phyloP scores from a whole-genome alignment of 192 early-diverging fungal species.

The Phlyctochytrium arcticum region DNA sequence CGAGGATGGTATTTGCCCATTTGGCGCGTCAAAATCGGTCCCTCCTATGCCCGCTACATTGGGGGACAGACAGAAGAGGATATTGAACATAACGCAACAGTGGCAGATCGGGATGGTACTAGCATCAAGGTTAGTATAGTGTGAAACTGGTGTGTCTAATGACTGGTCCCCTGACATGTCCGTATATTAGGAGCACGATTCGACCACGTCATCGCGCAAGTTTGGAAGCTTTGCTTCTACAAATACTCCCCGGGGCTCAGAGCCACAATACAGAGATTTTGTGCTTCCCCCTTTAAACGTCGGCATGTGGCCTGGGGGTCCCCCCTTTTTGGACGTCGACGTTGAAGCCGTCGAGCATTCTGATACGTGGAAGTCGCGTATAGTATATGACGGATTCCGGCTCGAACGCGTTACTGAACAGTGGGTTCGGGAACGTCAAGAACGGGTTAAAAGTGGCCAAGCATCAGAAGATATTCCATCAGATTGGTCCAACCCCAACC shows the following conservation, averaged over 20 bases:
- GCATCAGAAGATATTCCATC: no score
- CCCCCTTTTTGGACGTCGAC: not conserved
- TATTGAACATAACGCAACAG: not conserved
- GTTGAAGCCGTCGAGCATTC: conserved; percentile 14
- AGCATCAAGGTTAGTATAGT: not conserved
- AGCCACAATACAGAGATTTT: conserved; percentile 3
- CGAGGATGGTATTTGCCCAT: conserved; percentile 17
- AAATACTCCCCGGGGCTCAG: not conserved
- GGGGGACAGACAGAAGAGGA: not conserved
- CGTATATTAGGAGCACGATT: not conserved
- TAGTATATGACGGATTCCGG: conserved; percentile 9
- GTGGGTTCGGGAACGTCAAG: no score
- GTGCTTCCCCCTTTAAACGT: conserved; percentile 7
- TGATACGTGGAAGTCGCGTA: conserved; percentile 2
- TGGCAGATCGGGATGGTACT: not conserved
- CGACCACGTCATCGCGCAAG: not conserved
- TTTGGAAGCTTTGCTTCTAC: not conserved
- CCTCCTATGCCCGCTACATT: no score
- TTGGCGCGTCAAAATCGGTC: conserved; percentile 10
- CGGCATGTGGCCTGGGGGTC: not conserved
- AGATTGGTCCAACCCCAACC: no score
- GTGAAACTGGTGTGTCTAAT: not conserved
- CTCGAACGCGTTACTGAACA: no score
- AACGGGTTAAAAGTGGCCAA: no score
- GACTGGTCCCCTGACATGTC: not conserved